Conservation (phyloP, 2,329 filamentous ascomycete species). For the Hypoxylon sp. region DNA sequence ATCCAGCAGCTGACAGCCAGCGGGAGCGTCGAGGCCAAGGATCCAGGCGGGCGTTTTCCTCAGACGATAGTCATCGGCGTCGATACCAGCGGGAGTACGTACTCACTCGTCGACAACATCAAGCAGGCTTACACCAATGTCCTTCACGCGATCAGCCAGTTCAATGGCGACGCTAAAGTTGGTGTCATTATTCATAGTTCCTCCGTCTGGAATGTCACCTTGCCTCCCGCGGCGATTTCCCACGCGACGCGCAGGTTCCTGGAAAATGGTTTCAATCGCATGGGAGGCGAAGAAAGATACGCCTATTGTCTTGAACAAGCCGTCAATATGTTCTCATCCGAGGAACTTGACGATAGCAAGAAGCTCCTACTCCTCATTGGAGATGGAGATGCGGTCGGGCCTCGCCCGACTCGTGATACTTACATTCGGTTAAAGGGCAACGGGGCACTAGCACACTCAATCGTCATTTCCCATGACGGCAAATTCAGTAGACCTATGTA, state of each 20-base stretch:
- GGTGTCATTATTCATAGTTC: constrained; percentile 17
- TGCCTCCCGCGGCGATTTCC: constrained; percentile 10
- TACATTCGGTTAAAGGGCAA: background rate
- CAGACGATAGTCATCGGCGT: constrained; percentile 20
- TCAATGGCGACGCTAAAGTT: constrained; percentile 17
- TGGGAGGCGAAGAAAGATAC: constrained; percentile 12
- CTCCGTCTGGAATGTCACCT: background rate
- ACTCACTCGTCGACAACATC: constrained; percentile 1
- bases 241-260: constrained; percentile 7
- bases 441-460: constrained; percentile 5
- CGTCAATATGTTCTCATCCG: background rate
- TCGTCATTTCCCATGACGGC: too few relatives aligned
- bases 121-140: constrained; percentile 25
- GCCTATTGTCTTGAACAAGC: constrained; percentile 17
- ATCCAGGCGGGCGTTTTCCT: constrained; percentile 9
- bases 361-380: constrained; percentile 21
- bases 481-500: background rate
- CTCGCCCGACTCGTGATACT: background rate
- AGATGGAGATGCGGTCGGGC: constrained; percentile 6
- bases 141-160: constrained; percentile 12
- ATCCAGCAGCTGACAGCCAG: constrained; percentile 8
- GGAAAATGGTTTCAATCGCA: background rate
- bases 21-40: constrained; percentile 3
- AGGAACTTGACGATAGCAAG: background rate
- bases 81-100: constrained; percentile 18